Base-by-base conservation (phyloP, 148 eudicot species). In the Arbutus unedo region DNA sequence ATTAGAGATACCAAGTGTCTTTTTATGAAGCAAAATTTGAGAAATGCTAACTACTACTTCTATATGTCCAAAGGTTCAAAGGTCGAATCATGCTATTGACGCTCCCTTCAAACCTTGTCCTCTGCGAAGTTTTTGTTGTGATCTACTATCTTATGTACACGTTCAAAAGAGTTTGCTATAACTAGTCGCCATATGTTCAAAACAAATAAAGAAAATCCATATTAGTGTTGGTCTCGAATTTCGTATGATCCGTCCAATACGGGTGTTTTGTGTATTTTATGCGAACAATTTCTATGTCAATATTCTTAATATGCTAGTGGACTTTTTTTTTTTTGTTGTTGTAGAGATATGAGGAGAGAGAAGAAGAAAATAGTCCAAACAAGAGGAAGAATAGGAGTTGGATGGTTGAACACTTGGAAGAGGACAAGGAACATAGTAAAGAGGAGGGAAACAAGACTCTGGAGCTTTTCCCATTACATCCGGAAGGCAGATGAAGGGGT, bases 381-480 rank as follows among this genome's bases (percentile, higher is more conserved):
- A 96, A 96, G 90, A 90, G 93, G 70, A 94, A 92, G 85, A 87
- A 92, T 38, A 84, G 87, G 74, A 86, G 85, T 16, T 93, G 98
- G 96, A 70, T 85, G 84, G 89, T 91, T 79, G 92, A 92, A 78
- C 49, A 82, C 67, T 50, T 79, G 14, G 88, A 91, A 47, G 88
- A 85, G 38, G 85, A 87, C 13, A 72, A 70, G 60, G 85, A 73
- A 60, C 43, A 68, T 25, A 76, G 56, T 64, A 81, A 75, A 50
- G 85, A 88, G 48, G 91, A 78, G 43, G 92, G 84, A 81, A 86
- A 90, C 81, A 90, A 89, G 83, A 96, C 98, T 80, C 91, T 96
- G n/a, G 88, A 95, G 85, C 93, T 95, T 57, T 95, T 95, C 86
- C 98, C 98, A 71, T 86, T 95, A 67, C 98, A 90, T 76, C 98